A percentile compares a stretch with the other conserved stretches of the same genome.
Evolutionary conservation across 1,139 yeast species (phyloP).

Genomic region (Hyphopichia burtonii): DNA sequence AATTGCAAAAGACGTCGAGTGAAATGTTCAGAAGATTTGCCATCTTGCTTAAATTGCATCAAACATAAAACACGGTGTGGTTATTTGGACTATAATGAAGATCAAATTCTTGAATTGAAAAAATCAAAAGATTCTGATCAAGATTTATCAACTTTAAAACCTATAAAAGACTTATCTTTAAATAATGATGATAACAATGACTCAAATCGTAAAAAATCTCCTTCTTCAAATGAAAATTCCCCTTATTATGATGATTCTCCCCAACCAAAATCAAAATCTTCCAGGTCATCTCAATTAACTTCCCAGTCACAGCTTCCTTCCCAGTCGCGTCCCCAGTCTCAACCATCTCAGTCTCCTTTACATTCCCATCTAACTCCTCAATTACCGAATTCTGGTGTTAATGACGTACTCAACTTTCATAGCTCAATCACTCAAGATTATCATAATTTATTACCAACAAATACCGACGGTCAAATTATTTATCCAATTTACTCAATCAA

Average conservation of each 20-base stretch:
- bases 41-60: slow-evolving; percentile 41
- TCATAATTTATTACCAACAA: slow-evolving; percentile 23
- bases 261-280: not conserved
- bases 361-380: too few species aligned
- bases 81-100: slow-evolving; percentile 35
- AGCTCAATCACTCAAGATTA: slow-evolving; percentile 25
- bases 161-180: too few species aligned
- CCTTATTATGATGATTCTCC: not conserved
- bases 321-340: too few species aligned
- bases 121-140: slow-evolving; percentile 15
- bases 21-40: slow-evolving; percentile 44
- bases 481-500: slow-evolving; percentile 39
- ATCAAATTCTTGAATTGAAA: slow-evolving; percentile 31
- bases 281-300: too few species aligned
- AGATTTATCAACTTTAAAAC: not conserved
- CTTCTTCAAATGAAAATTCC: not conserved
- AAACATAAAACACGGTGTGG: slow-evolving; percentile 44
- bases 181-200: too few species aligned
- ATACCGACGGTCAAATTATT: slow-evolving; percentile 27
- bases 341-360: not conserved
- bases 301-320: not conserved
- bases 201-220: not conserved
- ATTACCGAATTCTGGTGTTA: slow-evolving; percentile 9
- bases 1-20: slow-evolving; percentile 46
- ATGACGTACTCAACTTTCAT: slow-evolving; percentile 17